Evolutionary conservation across 106 monocot genomes (phyloP), one percentile per base, ranked within the genome.

Genomic region (Amphibolis antarctica): DNA sequence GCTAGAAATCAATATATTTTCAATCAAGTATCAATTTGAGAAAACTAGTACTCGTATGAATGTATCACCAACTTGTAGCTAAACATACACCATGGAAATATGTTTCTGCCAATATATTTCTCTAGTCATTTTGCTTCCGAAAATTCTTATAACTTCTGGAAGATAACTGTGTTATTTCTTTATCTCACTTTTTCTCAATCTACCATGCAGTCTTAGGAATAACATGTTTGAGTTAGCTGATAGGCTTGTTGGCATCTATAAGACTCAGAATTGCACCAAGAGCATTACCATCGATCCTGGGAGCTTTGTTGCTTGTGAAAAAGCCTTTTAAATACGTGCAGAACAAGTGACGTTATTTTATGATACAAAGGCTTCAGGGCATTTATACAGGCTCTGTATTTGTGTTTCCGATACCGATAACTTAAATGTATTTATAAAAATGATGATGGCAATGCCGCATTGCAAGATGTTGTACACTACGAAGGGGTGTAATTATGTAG

Each of bases 141-240:
- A 36, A 36, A 4, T 36, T 36, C 36, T 36, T 36, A 7, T 36
- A 36, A 4, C 7, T 36, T 7, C 7, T 36, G 7, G 7, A 36
- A 36, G 36, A 36, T 36, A 36, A 36, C 2, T 4, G 2, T 4
- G 2, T 36, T 2, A 36, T 36, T 4, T 36, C 7, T 36, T 36
- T 42, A 12, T 61, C 60, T 62, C 61, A 31, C 11, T 42, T 15
- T 67, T 12, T 0, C 49, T 65, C 45, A 17, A 48, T 48, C 18
- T 43, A 22, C 9, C 26, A 4, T 78, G 71, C 83, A 96, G 96
- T 55, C 66, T 96, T 44, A 86, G 96, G 55, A 96, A 96, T 64
- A 96, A 96, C 31, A 96, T 96, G 96, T 96, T 96, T 70, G 96
- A 96, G 72, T 78, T 96, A 54, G 96, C 96, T 5, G 96, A 96